Base-by-base conservation (phyloP, 208 protist genomes). In the Kentomonas sorsogonicus region DNA sequence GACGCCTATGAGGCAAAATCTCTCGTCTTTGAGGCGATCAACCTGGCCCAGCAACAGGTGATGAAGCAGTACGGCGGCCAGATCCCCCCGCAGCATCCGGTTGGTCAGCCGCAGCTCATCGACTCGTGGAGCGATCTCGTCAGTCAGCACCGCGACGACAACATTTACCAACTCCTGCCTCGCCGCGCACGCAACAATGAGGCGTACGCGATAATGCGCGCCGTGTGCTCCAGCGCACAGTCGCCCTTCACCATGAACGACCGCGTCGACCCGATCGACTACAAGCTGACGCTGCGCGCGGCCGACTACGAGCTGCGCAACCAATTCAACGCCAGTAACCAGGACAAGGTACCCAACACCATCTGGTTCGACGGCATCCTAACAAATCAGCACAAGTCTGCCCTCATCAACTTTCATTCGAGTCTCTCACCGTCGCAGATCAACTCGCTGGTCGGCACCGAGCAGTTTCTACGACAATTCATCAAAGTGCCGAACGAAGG, bases 1-100 rank as follows among this genome's bases (percentile, higher is more conserved):
- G 88, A 94, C 54, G 88, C 88, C 0, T 94, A 94, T 53, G 88
- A 94, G 56, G 88, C 88, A 0, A 94, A 94, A 67, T 75, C 83
- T 11, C 79, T 94, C 27, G 88, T 91, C 16, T 92, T 94, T 59
- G 83, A 94, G 48, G 82, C 70, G 23, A 88, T 94, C 33, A 77
- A 72, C 20, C 74, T 77, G 2, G 77, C 85, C 38, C 88, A 94
- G 51, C 82, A 89, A 31, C 52, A 50, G 0, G 80, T 88, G 7
- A 92, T 94, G 88, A 43, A 33, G 47, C 79, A 89, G 65, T 79
- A 69, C 53, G 59, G 72, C 1, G 82, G 82, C 0, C 36, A 40
- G 3, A 87, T 94, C 10, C 88, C 88, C 0, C 74, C 78, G 9
- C 52, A 68, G n/a, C 88, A 94, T 63, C 88, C 88, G 2, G 74